phyloP scores from a whole-genome alignment of 306 rosid genomes.

The Fragaria ananassa region DNA sequence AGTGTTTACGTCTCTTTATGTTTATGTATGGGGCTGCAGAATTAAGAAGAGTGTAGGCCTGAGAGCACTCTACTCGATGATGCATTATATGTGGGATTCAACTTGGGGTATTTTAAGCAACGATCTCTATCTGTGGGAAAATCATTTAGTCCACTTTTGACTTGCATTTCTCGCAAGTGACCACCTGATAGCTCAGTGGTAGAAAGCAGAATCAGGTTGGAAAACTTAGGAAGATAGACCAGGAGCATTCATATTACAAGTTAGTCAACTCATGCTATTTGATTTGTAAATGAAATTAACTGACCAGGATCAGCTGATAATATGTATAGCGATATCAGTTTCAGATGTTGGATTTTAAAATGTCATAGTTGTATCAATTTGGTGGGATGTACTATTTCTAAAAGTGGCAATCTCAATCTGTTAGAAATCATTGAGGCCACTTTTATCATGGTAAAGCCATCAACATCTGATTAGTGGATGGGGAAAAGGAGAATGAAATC shows the following conservation, averaged over 20 bases:
- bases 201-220: background rate
- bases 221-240: background rate
- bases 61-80: background rate
- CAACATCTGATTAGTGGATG: background rate
- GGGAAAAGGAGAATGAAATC: background rate
- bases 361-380: background rate
- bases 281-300: background rate
- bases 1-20: background rate
- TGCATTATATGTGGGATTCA: background rate
- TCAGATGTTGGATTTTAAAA: background rate
- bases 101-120: conserved; percentile 6
- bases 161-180: background rate
- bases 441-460: background rate
- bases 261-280: background rate
- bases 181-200: background rate
- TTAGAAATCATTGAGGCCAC: background rate
- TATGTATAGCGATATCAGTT: background rate
- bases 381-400: background rate
- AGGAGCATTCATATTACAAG: background rate
- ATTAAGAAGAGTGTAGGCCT: background rate
- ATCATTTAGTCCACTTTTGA: conserved; percentile 5
- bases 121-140: background rate
- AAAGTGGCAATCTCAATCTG: background rate
- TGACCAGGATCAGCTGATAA: background rate
- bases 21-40: background rate